Base-by-base conservation (phyloP, 164 flowering plant genomes). In the Aristolochia californica region DNA sequence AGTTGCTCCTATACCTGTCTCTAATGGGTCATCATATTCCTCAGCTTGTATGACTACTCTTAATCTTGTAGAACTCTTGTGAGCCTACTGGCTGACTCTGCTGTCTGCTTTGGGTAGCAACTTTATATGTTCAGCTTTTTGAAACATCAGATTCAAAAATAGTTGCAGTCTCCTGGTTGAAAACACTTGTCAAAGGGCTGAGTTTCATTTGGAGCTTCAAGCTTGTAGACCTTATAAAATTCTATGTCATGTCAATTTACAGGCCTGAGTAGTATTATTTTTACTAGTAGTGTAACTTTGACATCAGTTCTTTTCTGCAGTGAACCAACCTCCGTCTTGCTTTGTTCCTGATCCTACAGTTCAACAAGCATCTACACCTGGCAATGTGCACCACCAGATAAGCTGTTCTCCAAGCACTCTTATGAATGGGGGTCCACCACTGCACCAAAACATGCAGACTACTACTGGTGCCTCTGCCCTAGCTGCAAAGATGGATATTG, bases 21-120 rank as follows among this genome's bases (percentile, higher is more conserved):
- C 89, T 8, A 87, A 84, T 81, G 95, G 87, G 70, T 80, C 93
- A 68, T 78, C 93, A 68, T 77, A 75, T 58, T 63, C 84, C 43
- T 61, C 78, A 56, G 56, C 70, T 53, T 67, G 95, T 90, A 83
- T 63, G 87, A 45, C 30, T 59, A 15, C 28, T 59, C 48, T 47
- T 47, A 20, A 17, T 47, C 18, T 47, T 20, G 1, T 54, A 18
- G 28, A 24, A 25, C 9, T 26, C 26, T n/a, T n/a, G n/a, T n/a
- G n/a, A n/a, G n/a, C n/a, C n/a, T n/a, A n/a, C n/a, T n/a, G n/a
- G n/a, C n/a, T n/a, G n/a, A n/a, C n/a, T n/a, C n/a, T n/a, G n/a
- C n/a, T n/a, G n/a, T n/a, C n/a, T n/a, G n/a, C n/a, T n/a, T n/a
- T n/a, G n/a, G n/a, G n/a, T n/a, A n/a, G n/a, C n/a, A n/a, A n/a